These are phyloP conservation scores for Gossypium arboreum DNA, from an alignment of 345 rosid genomes.

Conservation along the genomic window DNA sequence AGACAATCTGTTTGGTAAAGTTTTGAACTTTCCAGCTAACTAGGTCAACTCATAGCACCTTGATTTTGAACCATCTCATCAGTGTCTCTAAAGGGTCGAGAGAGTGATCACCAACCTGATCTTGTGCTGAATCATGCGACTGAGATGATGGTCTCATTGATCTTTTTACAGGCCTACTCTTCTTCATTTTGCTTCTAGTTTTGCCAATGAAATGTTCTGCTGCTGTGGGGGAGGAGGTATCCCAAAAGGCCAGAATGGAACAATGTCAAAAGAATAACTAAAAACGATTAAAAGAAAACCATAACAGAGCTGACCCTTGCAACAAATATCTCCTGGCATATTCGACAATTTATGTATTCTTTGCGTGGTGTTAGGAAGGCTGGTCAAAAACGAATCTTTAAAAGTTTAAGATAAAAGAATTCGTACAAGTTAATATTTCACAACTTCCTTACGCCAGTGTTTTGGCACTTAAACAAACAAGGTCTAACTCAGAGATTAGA, in stretches of 20 bases:
- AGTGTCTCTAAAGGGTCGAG: background rate
- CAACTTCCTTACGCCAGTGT: no score
- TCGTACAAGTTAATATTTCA: no score
- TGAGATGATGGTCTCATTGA: slow-evolving; percentile 19
- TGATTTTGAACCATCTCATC: no score
- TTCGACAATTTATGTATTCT: background rate
- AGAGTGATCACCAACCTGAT: slow-evolving; percentile 30
- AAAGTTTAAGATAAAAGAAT: no score
- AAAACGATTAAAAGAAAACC: background rate
- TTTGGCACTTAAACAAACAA: no score
- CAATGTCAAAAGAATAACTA: background rate
- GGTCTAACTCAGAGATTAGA: no score
- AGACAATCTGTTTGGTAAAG: background rate
- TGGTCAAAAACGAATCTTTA: no score
- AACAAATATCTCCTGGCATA: slow-evolving; percentile 18
- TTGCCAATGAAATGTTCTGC: slow-evolving; percentile 17
- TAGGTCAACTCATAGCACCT: background rate
- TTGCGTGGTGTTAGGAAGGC: background rate
- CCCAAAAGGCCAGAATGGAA: background rate
- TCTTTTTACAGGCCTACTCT: slow-evolving; percentile 19
- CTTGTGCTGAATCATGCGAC: slow-evolving; percentile 25
- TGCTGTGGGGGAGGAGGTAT: no score
- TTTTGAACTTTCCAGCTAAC: background rate
- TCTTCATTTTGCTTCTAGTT: slow-evolving; percentile 6
- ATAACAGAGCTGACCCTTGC: background rate